Base-by-base conservation (phyloP, 2,329 filamentous ascomycete species). In the Aureobasidium sp. region DNA sequence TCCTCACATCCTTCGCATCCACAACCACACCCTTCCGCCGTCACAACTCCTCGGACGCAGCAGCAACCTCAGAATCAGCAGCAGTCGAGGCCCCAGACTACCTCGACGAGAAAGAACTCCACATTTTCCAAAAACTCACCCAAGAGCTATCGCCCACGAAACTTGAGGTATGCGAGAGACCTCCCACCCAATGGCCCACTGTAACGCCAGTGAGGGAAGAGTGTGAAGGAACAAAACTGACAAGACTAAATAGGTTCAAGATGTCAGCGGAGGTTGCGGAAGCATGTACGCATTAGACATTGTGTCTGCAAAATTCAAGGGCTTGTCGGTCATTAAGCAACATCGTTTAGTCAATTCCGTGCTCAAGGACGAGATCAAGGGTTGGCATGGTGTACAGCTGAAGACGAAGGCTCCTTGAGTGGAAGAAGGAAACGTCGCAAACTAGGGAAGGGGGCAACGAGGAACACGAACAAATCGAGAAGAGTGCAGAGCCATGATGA, bases 231-330 rank as follows among this genome's bases (percentile, higher is more conserved):
- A 21, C 21, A 21, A 21, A 21, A 21, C 21, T 21, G 21, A 21
- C 21, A 21, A 21, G 21, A 21, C 21, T 21, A 21, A 80, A 30
- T 74, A 85, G 73, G 88, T 94, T 10, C 86, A 88, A 72, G 90
- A 95, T 75, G 84, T 94, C 57, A 90, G 87, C 29, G 90, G 90
- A 62, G 90, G 90, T 34, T 95, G 90, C 75, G 90, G 90, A 10
- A 89, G 86, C 70, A 94, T 94, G 90, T 94, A 94, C 76, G 87
- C 85, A 61, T 87, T 95, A 66, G 87, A 92, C 68, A 85, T 94
- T 66, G 82, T 85, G 53, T 89, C 87, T 8, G 80, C 85, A 50
- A 81, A 79, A 68, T 95, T 95, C 75, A 80, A 81, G 59, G 90
- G 89, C 50, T 73, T 85, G 67, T 81, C 79, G 54, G 85, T 92